These are phyloP conservation scores for Allium fistulosum DNA, from an alignment of 106 monocot species.

Conservation along the genomic window DNA sequence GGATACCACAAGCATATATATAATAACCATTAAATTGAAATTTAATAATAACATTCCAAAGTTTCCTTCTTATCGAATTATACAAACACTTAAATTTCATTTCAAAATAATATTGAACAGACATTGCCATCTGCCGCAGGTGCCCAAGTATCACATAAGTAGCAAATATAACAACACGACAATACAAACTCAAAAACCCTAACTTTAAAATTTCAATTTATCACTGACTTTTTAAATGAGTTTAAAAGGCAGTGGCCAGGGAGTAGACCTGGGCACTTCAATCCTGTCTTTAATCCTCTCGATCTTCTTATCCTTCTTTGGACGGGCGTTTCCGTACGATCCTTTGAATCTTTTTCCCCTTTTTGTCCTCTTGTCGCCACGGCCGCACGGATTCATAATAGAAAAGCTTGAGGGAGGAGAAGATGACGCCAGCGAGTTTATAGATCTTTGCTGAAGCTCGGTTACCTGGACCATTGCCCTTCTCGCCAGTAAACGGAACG, in stretches of 20 bases:
- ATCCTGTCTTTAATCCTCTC: constrained; percentile 85
- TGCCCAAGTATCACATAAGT: no score
- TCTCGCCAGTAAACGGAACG: constrained; percentile 26
- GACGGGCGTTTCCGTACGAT: constrained; percentile 73
- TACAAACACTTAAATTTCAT: no score
- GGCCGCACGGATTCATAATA: constrained; percentile 47
- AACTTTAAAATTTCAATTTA: not conserved
- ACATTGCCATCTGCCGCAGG: no score
- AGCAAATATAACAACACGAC: no score
- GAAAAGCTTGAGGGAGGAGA: not conserved
- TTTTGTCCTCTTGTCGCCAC: constrained; percentile 93
- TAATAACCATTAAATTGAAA: no score
- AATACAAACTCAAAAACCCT: not conserved
- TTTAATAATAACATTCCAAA: no score
- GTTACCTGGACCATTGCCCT: constrained; percentile 12
- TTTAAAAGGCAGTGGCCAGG: constrained; percentile 98
- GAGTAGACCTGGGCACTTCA: constrained; percentile 88
- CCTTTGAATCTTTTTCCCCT: constrained; percentile 93
- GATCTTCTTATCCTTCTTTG: constrained; percentile 87
- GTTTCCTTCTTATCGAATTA: no score
- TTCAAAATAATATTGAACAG: no score
- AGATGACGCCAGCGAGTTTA: not conserved
- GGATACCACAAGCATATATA: no score
- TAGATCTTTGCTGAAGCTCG: not conserved
- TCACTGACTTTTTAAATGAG: constrained; percentile 33